phyloP scores from a whole-genome alignment of 441 rosid species.

The Syzygium malaccense region DNA sequence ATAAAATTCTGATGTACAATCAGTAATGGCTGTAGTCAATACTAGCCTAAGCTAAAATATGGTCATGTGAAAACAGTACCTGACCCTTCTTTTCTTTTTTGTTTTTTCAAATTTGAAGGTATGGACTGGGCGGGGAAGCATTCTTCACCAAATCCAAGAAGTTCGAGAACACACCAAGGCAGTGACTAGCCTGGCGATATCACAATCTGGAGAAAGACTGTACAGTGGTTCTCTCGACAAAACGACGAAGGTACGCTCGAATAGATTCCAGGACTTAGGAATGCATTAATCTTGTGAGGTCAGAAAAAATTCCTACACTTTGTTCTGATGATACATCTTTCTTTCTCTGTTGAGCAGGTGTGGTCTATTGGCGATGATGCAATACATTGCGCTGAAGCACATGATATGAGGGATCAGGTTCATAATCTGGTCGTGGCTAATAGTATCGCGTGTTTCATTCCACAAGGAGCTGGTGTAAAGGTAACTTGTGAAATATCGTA shows the following conservation, averaged over 20 bases:
- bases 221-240: constrained; percentile 68
- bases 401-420: constrained; percentile 70
- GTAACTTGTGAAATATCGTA: constrained; percentile 16
- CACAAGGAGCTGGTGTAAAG: constrained; percentile 80
- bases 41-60: not conserved
- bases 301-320: not conserved
- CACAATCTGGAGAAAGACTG: constrained; percentile 48
- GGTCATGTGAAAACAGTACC: not conserved
- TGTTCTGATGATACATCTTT: not conserved
- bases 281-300: not conserved
- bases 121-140: constrained; percentile 62
- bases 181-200: constrained; percentile 48
- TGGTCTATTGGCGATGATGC: constrained; percentile 43
- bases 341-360: constrained; percentile 23
- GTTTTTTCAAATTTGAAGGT: constrained; percentile 32
- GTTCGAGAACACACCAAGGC: constrained; percentile 55
- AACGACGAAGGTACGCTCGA: constrained; percentile 44
- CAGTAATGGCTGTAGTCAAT: not conserved
- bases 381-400: constrained; percentile 45
- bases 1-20: not conserved
- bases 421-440: constrained; percentile 44
- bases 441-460: constrained; percentile 51
- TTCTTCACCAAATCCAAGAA: constrained; percentile 63
- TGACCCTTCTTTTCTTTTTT: not conserved
- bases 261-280: not conserved